Evolutionary conservation across 2,329 filamentous ascomycete species (phyloP), one percentile per base, ranked within the genome.

Genomic region (Exophiala alcalophila): DNA sequence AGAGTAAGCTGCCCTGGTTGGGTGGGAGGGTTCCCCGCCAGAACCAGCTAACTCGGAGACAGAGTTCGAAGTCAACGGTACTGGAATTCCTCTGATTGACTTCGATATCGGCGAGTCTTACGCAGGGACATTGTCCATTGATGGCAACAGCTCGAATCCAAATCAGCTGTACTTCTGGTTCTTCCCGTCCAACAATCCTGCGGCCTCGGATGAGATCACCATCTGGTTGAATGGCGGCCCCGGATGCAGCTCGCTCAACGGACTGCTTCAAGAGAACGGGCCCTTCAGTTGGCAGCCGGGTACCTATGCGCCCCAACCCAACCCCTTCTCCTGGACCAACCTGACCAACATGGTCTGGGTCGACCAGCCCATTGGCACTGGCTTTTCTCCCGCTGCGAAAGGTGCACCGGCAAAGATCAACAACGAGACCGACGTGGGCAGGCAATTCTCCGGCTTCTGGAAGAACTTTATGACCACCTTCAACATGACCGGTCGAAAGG

Each of bases 281-380:
- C 48, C 0, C 0, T 83, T 87, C 56, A 44, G 75, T 4, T 86
- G 83, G 82, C 77, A 83, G 58, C 72, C 78, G 9, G 86, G 86
- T 23, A 90, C 83, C 1, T 76, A 72, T 41, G 70, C 72, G 12
- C 84, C 84, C 0, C 70, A 80, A 0, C 53, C 44, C 23, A 61
- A 61, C 25, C 53, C 58, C 21, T 61, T 56, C 44, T 53, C 55
- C 11, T 60, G 53, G 34, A 41, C 30, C 6, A 60, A 60, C 35
- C 31, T 61, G 11, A 61, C 59, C 9, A 61, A 60, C 30, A 59
- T 61, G 56, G 32, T 61, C 5, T 53, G 41, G 12, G 31, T 50
- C 11, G 46, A 52, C 20, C 48, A 56, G 28, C 69, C 68, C 1
- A 68, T 77, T n/a, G 73, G 74, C 26, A 84, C 83, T 0, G 85